Conservation (phyloP, 805 yeast species). For the Ogataea neopini region DNA sequence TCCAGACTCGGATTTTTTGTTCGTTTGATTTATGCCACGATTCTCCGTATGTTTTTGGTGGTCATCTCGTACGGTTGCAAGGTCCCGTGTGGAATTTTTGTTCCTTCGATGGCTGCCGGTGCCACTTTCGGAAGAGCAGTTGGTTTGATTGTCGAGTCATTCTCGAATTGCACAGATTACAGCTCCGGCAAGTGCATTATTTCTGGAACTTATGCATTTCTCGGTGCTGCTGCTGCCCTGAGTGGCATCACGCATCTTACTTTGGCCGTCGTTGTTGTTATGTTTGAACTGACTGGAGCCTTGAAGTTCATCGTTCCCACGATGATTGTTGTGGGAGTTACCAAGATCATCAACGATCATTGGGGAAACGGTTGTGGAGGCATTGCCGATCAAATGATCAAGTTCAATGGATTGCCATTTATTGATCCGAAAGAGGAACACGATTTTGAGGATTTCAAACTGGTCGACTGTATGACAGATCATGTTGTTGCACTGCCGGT, state of each 20-base stretch:
- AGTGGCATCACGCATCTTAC: conserved; percentile 94
- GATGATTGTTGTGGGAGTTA: conserved; percentile 91
- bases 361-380: conserved; percentile 77
- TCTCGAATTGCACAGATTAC: conserved; percentile 36
- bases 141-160: conserved; percentile 66
- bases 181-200: conserved; percentile 61
- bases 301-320: conserved; percentile 88
- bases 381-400: conserved; percentile 93
- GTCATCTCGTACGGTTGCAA: conserved; percentile 88
- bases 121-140: conserved; percentile 90
- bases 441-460: conserved; percentile 48
- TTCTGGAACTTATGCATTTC: conserved; percentile 92
- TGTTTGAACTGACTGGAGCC: conserved; percentile 97
- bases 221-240: conserved; percentile 95
- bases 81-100: conserved; percentile 97
- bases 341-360: conserved; percentile 73
- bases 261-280: conserved; percentile 88
- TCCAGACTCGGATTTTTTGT: conserved; percentile 40
- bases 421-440: conserved; percentile 72
- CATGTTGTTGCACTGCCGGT: conserved; percentile 41
- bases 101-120: conserved; percentile 96
- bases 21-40: conserved; percentile 68
- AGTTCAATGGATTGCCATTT: conserved; percentile 83
- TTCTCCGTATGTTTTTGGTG: conserved; percentile 68
- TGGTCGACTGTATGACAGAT: conserved; percentile 64